These are phyloP conservation scores for Lecanicillium sp. DNA, from an alignment of 2,329 filamentous ascomycete genomes.

Conservation along the genomic window DNA sequence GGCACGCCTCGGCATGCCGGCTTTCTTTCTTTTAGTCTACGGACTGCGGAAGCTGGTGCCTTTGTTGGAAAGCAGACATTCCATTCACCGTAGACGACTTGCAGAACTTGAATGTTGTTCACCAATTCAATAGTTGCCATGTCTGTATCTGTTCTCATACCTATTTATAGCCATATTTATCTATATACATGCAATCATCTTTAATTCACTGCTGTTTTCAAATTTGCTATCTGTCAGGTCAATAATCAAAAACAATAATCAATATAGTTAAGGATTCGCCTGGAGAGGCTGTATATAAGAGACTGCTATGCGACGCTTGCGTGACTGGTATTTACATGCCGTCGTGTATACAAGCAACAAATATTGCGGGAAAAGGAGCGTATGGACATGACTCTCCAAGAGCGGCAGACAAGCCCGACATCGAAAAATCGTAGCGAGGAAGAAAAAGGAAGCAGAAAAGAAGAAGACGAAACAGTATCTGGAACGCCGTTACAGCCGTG, in stretches of 20 bases:
- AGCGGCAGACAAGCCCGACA: too few relatives aligned
- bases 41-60: neutral
- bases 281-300: neutral
- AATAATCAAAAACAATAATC: too few relatives aligned
- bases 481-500: too few relatives aligned
- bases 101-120: too few relatives aligned
- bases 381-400: too few relatives aligned
- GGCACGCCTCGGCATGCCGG: conserved; percentile 4
- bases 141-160: neutral
- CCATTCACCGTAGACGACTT: too few relatives aligned
- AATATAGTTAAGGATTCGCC: too few relatives aligned
- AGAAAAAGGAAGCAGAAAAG: too few relatives aligned
- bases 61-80: conserved; percentile 9
- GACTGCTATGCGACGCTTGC: neutral
- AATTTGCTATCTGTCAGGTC: too few relatives aligned
- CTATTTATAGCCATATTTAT: neutral
- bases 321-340: neutral
- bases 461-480: neutral
- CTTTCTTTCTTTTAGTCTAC: conserved; percentile 23
- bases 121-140: too few relatives aligned
- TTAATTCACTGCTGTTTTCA: neutral
- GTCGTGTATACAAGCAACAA: neutral
- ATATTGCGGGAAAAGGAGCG: neutral
- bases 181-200: neutral
- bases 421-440: too few relatives aligned